These are phyloP conservation scores for Vickermania spadyakhi DNA, from an alignment of 208 protist species.

Conservation along the genomic window DNA sequence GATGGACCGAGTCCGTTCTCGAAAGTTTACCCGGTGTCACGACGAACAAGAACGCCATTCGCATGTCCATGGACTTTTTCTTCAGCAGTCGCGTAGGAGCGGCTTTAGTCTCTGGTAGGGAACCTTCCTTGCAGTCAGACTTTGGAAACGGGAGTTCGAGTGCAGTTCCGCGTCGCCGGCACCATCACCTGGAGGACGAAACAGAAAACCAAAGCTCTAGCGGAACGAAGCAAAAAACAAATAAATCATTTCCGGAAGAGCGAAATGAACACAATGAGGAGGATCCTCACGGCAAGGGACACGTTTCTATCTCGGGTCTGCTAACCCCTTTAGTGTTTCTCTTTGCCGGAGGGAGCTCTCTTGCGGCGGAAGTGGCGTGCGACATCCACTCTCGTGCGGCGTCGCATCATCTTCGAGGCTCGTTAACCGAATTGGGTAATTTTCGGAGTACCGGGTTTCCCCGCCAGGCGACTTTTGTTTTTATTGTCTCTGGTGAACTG, in stretches of 20 bases:
- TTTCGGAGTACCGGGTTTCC: constrained; percentile 31
- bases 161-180: not conserved
- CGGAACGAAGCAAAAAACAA: not conserved
- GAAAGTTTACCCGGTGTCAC: constrained; percentile 29
- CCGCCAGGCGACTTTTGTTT: constrained; percentile 30
- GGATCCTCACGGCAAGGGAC: not conserved
- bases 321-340: constrained; percentile 40
- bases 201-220: not conserved
- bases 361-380: constrained; percentile 18
- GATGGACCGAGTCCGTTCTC: constrained; percentile 30
- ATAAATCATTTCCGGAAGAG: no score
- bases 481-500: constrained; percentile 29
- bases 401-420: constrained; percentile 24
- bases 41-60: constrained; percentile 15
- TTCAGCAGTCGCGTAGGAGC: constrained; percentile 17
- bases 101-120: constrained; percentile 8
- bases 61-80: constrained; percentile 20
- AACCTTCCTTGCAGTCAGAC: not conserved
- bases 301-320: constrained; percentile 5
- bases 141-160: no score
- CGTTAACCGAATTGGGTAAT: constrained; percentile 25
- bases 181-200: not conserved
- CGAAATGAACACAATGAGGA: no score
- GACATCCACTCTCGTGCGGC: constrained; percentile 16
- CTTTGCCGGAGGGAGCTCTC: constrained; percentile 18